Percentiles rank a stretch among this genome's conserved stretches.
These are phyloP conservation scores for Arachnomyces sp. DNA, from an alignment of 2,329 filamentous ascomycete species.

Conservation along the genomic window DNA sequence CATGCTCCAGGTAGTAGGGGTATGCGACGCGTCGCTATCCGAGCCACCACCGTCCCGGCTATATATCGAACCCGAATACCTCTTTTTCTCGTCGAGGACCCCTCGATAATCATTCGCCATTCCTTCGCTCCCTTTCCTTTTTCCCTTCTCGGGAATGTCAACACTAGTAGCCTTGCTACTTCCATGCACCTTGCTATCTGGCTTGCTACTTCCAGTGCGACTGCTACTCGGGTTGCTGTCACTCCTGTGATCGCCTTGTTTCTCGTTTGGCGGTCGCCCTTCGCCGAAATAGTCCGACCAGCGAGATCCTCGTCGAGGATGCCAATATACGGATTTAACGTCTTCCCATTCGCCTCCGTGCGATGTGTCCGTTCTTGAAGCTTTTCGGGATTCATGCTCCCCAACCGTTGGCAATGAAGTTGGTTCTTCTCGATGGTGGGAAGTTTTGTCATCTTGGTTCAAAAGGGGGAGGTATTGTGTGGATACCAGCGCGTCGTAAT, in stretches of 20 bases:
- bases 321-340: not conserved
- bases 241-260: not conserved
- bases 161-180: no score
- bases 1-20: no score
- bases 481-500: not conserved
- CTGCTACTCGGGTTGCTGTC: not conserved
- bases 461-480: not conserved
- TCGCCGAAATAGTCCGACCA: no score
- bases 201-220: not conserved
- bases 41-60: no score
- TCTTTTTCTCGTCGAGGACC: not conserved
- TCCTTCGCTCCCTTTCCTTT: not conserved
- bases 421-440: not conserved
- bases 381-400: not conserved
- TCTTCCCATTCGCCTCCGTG: not conserved
- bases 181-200: no score
- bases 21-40: no score
- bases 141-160: not conserved
- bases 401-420: no score
- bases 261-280: no score
- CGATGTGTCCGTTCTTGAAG: not conserved
- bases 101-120: slow-evolving; percentile 1
- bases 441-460: not conserved
- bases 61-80: no score
- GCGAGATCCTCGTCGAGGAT: no score